A percentile compares a stretch with the other conserved stretches of the same genome.
Conservation (phyloP, 1,284 basidiomycete genomes). For the Puccinia hordei region DNA sequence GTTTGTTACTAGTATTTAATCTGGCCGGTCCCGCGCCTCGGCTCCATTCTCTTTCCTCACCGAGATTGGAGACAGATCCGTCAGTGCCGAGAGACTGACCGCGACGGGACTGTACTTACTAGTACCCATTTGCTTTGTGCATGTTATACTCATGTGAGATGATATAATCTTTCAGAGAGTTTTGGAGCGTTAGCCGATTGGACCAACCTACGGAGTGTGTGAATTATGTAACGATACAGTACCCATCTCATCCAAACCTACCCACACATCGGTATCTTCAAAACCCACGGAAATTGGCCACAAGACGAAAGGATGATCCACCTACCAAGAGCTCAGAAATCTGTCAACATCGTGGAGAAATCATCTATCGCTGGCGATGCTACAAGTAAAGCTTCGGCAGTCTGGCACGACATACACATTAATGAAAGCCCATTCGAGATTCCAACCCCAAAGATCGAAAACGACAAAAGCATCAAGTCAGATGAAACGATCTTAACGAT, state of each 20-base stretch:
- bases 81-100: too few species aligned
- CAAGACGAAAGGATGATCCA: neutral
- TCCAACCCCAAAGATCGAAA: neutral
- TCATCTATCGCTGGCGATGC: neutral
- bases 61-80: too few species aligned
- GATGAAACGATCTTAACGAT: slow-evolving; percentile 19
- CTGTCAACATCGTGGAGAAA: neutral
- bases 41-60: neutral
- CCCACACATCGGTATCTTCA: neutral
- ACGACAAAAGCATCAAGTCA: neutral
- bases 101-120: too few species aligned
- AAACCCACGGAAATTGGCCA: neutral
- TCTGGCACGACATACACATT: neutral
- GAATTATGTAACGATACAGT: neutral
- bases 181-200: too few species aligned
- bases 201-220: neutral
- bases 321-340: neutral
- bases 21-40: neutral
- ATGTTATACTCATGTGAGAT: too few species aligned
- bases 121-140: too few species aligned
- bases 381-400: neutral
- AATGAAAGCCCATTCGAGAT: slow-evolving; percentile 6
- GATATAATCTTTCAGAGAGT: neutral
- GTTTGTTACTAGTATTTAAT: neutral
- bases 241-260: neutral